Evolutionary conservation across 768 basidiomycete species (phyloP).

Genomic region (Dioszegia aurantiaca): DNA sequence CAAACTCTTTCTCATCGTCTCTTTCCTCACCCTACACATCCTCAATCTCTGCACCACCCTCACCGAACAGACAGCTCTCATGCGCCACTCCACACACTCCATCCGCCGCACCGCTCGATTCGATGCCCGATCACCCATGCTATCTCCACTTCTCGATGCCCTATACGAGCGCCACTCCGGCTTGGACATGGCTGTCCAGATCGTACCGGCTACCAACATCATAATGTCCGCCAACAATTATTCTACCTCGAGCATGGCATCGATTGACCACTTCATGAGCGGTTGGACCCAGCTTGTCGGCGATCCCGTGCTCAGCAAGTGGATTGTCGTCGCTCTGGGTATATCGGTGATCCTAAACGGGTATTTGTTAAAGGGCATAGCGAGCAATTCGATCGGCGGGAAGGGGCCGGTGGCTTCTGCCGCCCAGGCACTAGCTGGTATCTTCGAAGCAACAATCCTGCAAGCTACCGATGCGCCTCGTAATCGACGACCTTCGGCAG

Average conservation of each 20-base stretch:
- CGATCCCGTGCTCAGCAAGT: conserved; percentile 89
- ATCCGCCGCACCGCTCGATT: conserved; percentile 53
- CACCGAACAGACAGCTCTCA: conserved; percentile 63
- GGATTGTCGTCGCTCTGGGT: conserved; percentile 84
- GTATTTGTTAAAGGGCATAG: conserved; percentile 73
- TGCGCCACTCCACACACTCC: conserved; percentile 55
- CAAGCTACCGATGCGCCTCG: conserved; percentile 6
- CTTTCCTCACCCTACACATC: conserved; percentile 86
- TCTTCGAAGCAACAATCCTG: conserved; percentile 31
- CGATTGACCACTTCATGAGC: conserved; percentile 81
- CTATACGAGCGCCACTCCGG: conserved; percentile 56
- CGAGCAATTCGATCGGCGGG: conserved; percentile 52
- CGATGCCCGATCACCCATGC: conserved; percentile 65
- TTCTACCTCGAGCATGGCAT: conserved; percentile 53
- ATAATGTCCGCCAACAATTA: conserved; percentile 33
- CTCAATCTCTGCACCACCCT: conserved; percentile 91
- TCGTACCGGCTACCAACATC: conserved; percentile 42
- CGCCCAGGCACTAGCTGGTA: conserved; percentile 53
- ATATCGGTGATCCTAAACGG: conserved; percentile 87
- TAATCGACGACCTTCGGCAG: conserved; percentile 1
- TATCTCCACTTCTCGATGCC: conserved; percentile 62
- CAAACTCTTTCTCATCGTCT: conserved; percentile 84
- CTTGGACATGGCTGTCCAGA: conserved; percentile 41
- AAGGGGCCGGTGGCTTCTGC: conserved; percentile 54
- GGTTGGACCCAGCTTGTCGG: conserved; percentile 87